phyloP scores from a whole-genome alignment of 78 protist species.

The Cavenderia fasciculata region DNA sequence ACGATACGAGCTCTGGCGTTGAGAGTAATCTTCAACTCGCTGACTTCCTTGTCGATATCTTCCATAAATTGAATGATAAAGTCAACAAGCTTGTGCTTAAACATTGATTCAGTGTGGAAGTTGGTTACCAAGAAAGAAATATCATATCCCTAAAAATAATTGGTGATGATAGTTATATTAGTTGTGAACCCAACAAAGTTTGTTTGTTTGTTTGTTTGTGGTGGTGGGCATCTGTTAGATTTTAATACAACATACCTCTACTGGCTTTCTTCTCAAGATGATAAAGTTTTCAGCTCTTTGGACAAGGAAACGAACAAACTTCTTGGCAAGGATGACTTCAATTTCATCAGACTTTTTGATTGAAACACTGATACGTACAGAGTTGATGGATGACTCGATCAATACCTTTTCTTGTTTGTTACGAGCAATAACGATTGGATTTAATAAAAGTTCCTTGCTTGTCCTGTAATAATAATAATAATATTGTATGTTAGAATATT shows the following conservation, averaged over 20 bases:
- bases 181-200: no score
- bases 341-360: conserved; percentile 95
- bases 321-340: conserved; percentile 92
- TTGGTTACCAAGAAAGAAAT: conserved; percentile 97
- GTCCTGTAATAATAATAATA: conserved; percentile 37
- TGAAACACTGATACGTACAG: conserved; percentile 95
- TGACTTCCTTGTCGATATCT: conserved; percentile 97
- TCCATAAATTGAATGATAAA: conserved; percentile 97
- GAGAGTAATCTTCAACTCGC: conserved; percentile 92
- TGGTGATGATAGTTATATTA: not conserved
- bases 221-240: not conserved
- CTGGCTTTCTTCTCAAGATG: conserved; percentile 95
- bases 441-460: conserved; percentile 90
- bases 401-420: conserved; percentile 90
- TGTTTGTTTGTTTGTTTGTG: no score
- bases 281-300: conserved; percentile 97
- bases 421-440: conserved; percentile 93
- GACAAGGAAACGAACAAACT: conserved; percentile 95
- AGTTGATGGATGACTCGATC: conserved; percentile 98
- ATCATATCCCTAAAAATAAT: conserved; percentile 94
- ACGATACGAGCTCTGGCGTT: conserved; percentile 93
- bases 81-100: conserved; percentile 97
- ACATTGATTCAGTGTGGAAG: conserved; percentile 95
- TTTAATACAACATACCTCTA: conserved; percentile 48
- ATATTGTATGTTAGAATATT: not conserved